Percentiles rank a stretch among this genome's conserved stretches.
Evolutionary conservation across 1,139 yeast genomes (phyloP).

Genomic region (Nadsonia starkeyi-henricii): DNA sequence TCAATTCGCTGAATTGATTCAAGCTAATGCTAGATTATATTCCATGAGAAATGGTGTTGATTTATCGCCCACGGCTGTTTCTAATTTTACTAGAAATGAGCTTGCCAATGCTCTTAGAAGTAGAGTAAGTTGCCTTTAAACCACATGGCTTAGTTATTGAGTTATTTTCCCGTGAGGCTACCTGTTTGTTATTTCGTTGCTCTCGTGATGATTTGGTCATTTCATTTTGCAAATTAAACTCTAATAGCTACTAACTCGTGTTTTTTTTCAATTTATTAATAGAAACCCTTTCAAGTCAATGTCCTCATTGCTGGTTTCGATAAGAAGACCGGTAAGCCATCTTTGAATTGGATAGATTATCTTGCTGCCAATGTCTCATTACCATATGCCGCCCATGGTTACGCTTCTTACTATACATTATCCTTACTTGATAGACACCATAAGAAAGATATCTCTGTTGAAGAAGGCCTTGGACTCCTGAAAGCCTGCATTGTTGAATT

Average conservation of each 20-base stretch:
- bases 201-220: background rate
- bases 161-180: background rate
- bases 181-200: background rate
- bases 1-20: conserved; percentile 89
- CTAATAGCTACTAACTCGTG: background rate
- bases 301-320: conserved; percentile 80
- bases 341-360: conserved; percentile 83
- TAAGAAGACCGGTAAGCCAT: conserved; percentile 44
- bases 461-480: conserved; percentile 68
- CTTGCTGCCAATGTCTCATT: conserved; percentile 81
- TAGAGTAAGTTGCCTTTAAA: conserved; percentile 26
- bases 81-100: conserved; percentile 78
- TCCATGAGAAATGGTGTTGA: conserved; percentile 79
- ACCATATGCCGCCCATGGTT: conserved; percentile 96
- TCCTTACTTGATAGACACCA: conserved; percentile 87
- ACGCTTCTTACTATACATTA: conserved; percentile 86
- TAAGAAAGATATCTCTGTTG: conserved; percentile 58
- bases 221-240: background rate
- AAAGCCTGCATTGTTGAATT: conserved; percentile 66
- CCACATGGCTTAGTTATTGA: background rate
- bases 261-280: no score
- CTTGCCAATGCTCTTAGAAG: conserved; percentile 81
- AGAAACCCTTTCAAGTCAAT: conserved; percentile 90
- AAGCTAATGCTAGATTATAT: conserved; percentile 81
- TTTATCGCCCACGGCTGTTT: conserved; percentile 54